Base-by-base conservation (phyloP, 2,329 filamentous ascomycete genomes). In the Sporothrix protearum region DNA sequence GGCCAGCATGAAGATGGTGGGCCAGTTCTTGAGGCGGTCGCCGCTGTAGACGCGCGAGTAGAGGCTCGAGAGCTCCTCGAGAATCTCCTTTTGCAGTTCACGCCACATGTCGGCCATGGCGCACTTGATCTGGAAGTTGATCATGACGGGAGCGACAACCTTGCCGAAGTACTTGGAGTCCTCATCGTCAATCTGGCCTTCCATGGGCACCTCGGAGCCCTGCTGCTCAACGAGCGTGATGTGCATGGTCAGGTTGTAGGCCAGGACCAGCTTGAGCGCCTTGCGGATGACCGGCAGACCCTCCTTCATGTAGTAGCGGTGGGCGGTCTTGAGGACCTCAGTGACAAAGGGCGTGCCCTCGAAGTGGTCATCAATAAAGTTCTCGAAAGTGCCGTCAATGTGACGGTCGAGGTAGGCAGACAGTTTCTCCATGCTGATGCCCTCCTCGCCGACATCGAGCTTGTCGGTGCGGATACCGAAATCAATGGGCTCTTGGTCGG, bases 111-210 rank as follows among this genome's bases (percentile, higher is more conserved):
- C 94, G 75, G 94, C 95, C 83, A 98, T 90, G 70, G 94, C 94
- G 78, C 92, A 96, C 87, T 98, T 98, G 85, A 98, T 94, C 84
- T 97, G 93, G 88, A 97, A 97, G 85, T 97, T 98, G 88, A 98
- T 96, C 94, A 98, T 97, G 79, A 97, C 94, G 14, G 95, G 95
- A 19, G 95, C 95, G 74, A 97, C 90, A 47, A 91, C 94, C 85
- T 95, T 95, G 78, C 94, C 94, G 77, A 88, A 91, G 85, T 91
- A 97, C 80, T 93, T 96, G 75, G 93, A 97, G 70, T 91, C 88
- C 77, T 92, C 89, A 77, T 96, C 92, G 68, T 95, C 89, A 75
- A 98, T 95, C 83, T 92, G 91, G 75, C 94, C 95, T 70, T 92
- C 86, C 79, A 94, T 85, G 30, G 85, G 83, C 74, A 93, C 89